phyloP scores from a whole-genome alignment of 1,139 yeast genomes.

The Geotrichum reessii region DNA sequence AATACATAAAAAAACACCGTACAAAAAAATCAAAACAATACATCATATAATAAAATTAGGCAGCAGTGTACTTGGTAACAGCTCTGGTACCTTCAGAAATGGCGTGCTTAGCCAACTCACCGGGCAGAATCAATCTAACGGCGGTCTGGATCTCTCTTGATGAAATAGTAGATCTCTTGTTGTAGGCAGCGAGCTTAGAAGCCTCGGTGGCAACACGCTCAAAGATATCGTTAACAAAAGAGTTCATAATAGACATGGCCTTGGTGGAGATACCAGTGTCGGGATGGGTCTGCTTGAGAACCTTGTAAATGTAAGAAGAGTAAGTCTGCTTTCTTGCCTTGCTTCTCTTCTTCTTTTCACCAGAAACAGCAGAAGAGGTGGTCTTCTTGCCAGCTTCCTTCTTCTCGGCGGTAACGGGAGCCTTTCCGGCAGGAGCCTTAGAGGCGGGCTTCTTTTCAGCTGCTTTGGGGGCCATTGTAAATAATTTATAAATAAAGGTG shows the following conservation, averaged over 20 bases:
- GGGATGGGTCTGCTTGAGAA: constrained; percentile 97
- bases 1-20: constrained; percentile 6
- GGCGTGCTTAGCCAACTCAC: constrained; percentile 99
- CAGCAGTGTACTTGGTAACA: constrained; percentile 95
- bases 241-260: constrained; percentile 99
- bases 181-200: constrained; percentile 98
- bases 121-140: constrained; percentile 97
- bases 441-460: constrained; percentile 70
- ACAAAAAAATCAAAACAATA: neutral
- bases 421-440: constrained; percentile 86
- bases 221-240: constrained; percentile 81
- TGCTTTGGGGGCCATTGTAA: constrained; percentile 80
- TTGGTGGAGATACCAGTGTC: constrained; percentile 99
- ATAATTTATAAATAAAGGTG: constrained; percentile 18
- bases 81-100: constrained; percentile 99
- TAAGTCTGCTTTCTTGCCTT: constrained; percentile 98
- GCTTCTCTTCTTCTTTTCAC: constrained; percentile 87
- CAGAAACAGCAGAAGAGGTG: constrained; percentile 52
- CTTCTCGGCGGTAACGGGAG: constrained; percentile 79
- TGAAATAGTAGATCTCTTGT: constrained; percentile 97
- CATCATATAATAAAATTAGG: constrained; percentile 22
- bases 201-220: constrained; percentile 83
- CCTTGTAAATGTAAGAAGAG: constrained; percentile 98
- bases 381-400: constrained; percentile 96
- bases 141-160: constrained; percentile 99